Evolutionary conservation across 257 asterid genomes (phyloP).

Genomic region (Ehretia macrophylla): DNA sequence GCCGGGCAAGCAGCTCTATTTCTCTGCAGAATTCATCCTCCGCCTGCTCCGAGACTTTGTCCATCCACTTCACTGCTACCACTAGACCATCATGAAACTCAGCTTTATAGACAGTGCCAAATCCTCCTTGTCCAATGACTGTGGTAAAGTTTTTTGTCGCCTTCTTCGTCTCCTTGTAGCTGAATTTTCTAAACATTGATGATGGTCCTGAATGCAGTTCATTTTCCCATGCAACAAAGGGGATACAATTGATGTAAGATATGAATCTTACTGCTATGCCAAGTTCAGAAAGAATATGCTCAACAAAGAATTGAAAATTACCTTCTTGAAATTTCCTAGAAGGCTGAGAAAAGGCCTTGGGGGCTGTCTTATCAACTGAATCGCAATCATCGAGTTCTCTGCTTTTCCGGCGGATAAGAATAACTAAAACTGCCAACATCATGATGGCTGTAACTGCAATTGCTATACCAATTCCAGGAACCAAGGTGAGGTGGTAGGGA

Average conservation of each 20-base stretch:
- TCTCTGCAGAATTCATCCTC: conserved; percentile 90
- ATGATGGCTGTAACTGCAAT: conserved; percentile 47
- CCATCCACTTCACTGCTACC: conserved; percentile 89
- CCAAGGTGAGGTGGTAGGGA: conserved; percentile 53
- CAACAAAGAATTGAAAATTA: conserved; percentile 14
- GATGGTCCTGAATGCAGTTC: conserved; percentile 60
- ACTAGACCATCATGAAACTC: conserved; percentile 62
- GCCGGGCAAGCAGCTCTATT: conserved; percentile 85
- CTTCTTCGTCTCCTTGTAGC: conserved; percentile 80
- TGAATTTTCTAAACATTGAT: conserved; percentile 71
- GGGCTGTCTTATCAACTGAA: conserved; percentile 27
- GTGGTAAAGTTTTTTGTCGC: conserved; percentile 78
- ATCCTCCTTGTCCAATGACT: conserved; percentile 88
- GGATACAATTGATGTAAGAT: conserved; percentile 7
- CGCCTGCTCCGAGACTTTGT: conserved; percentile 79
- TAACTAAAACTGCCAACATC: conserved; percentile 47
- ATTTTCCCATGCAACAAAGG: conserved; percentile 9
- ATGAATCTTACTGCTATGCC: conserved; percentile 2
- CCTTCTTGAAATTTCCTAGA: conserved; percentile 71
- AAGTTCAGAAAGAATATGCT: neutral
- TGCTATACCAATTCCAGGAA: conserved; percentile 66
- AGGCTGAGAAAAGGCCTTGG: conserved; percentile 45
- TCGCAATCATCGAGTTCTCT: conserved; percentile 58
- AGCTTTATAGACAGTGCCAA: conserved; percentile 82
- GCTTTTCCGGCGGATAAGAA: conserved; percentile 62